phyloP scores from a whole-genome alignment of 2,329 filamentous ascomycete species.

The Verticillium dahliae region DNA sequence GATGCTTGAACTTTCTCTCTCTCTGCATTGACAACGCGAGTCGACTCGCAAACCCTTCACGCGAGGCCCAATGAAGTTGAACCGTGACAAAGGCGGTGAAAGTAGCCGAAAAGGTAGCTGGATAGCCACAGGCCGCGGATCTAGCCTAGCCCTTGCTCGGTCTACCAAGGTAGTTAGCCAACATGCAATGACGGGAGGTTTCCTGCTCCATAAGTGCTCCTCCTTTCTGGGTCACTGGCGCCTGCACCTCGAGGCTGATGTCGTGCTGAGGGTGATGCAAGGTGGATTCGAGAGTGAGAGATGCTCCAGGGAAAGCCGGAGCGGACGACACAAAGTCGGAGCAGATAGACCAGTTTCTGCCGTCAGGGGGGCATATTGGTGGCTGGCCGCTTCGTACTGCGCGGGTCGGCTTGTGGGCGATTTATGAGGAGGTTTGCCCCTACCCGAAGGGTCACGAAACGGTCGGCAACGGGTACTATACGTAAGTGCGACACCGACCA shows the following conservation, averaged over 20 bases:
- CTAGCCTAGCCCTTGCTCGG: neutral
- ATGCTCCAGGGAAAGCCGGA: neutral
- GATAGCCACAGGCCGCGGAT: neutral
- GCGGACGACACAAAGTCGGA: neutral
- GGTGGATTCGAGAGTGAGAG: neutral
- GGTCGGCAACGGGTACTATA: neutral
- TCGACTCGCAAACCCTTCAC: neutral
- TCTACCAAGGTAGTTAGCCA: neutral
- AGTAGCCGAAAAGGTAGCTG: neutral
- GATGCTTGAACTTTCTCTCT: neutral
- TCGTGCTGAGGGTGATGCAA: neutral
- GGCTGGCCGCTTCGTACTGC: neutral
- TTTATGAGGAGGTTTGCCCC: neutral
- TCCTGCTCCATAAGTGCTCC: neutral
- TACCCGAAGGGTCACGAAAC: neutral
- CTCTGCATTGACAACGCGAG: neutral
- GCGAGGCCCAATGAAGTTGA: neutral
- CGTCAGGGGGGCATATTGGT: neutral
- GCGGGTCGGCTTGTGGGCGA: neutral
- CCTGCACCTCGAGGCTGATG: neutral
- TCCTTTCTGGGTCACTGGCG: neutral
- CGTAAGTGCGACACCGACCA: neutral
- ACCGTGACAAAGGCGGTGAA: slow-evolving; percentile 3
- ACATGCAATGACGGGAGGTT: neutral
- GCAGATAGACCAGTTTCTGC: neutral